Evolutionary conservation across 1,284 basidiomycete species (phyloP), one percentile per base, ranked within the genome.

Genomic region (Sutorius eximius): DNA sequence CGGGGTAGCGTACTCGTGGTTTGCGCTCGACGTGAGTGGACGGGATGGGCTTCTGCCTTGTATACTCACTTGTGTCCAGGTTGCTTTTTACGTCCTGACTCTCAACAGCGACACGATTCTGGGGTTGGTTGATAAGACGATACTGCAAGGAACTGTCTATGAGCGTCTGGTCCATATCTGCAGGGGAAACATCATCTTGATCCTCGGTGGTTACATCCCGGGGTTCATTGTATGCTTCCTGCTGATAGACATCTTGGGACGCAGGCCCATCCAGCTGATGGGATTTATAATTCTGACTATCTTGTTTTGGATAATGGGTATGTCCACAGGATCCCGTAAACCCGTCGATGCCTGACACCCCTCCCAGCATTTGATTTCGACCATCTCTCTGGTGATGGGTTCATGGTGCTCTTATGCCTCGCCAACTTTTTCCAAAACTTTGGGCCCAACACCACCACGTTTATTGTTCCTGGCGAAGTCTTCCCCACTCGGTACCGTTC

Each of bases 401-500:
- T 87, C 70, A 77, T 86, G 51, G 78, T 79, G 66, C 74, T 86
- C 42, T 86, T 81, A 69, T 83, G 82, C 67, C 68, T 84, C 52
- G 72, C 82, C 34, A 79, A 77, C 66, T 79, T 80, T 66, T 79
- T 78, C 71, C 73, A 77, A 57, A 79, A 79, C 62, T 81, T 79
- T 65, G 85, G 86, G 3, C 83, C 87, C 38, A 89, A 89, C 73
- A 82, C 84, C 1, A 89, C 86, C 3, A 89, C 87, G 24, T 89
- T 77, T 61, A 62, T 89, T 58, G 72, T 88, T 46, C 87, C 87
- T 40, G 85, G 82, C 5, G 86, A 90, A 68, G 78, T 77, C 34
- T 89, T 89, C 81, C 86, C 87, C 8, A 88, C 87, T 6, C 79
- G 86, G 37, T 86, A 86, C 73, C 77, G 86, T 47, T 80, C 82